These are phyloP conservation scores for Hypoxylon sp. DNA, from an alignment of 2,329 filamentous ascomycete species.

Conservation along the genomic window DNA sequence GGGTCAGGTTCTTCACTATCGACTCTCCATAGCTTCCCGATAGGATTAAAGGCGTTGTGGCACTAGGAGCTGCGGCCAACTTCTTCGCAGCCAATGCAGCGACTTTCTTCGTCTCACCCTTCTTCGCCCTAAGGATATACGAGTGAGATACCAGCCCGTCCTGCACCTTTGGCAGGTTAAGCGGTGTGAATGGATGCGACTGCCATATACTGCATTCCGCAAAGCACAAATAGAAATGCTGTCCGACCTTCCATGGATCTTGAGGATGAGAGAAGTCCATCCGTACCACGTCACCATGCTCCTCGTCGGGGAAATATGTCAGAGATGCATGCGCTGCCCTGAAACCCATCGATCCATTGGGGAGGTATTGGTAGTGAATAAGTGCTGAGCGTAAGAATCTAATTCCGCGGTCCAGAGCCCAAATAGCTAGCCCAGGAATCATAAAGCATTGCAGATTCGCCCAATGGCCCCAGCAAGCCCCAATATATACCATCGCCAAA, in stretches of 20 bases:
- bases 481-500: slow-evolving; percentile 80
- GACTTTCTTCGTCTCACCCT: slow-evolving; percentile 72
- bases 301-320: slow-evolving; percentile 67
- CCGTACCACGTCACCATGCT: slow-evolving; percentile 74
- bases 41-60: slow-evolving; percentile 70
- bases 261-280: slow-evolving; percentile 76
- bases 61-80: slow-evolving; percentile 49
- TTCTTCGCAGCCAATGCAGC: slow-evolving; percentile 62
- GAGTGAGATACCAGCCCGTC: slow-evolving; percentile 64
- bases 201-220: slow-evolving; percentile 78
- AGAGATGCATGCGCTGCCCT: slow-evolving; percentile 66
- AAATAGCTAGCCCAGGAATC: slow-evolving; percentile 75
- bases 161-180: slow-evolving; percentile 65
- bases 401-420: slow-evolving; percentile 74
- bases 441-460: slow-evolving; percentile 76
- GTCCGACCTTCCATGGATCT: slow-evolving; percentile 74
- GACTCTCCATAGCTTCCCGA: slow-evolving; percentile 74
- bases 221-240: slow-evolving; percentile 81
- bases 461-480: slow-evolving; percentile 84
- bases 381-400: slow-evolving; percentile 71
- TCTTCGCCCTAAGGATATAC: slow-evolving; percentile 71
- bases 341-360: slow-evolving; percentile 66
- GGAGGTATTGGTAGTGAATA: slow-evolving; percentile 71
- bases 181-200: slow-evolving; percentile 78
- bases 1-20: slow-evolving; percentile 60